phyloP scores from a whole-genome alignment of 2,329 filamentous ascomycete species.

The Coccinonectria pachysandricola region DNA sequence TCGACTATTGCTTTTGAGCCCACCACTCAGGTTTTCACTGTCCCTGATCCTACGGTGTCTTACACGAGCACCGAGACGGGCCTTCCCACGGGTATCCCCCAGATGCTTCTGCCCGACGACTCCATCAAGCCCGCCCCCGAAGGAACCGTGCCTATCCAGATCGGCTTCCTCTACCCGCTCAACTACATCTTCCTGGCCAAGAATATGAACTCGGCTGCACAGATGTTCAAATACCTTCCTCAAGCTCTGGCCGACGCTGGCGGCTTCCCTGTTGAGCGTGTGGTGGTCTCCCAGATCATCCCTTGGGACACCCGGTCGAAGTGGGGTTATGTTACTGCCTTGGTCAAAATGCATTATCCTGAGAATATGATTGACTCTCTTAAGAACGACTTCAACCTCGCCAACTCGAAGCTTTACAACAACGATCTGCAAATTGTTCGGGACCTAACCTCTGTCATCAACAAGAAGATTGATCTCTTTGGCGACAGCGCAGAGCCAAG shows the following conservation, averaged over 20 bases:
- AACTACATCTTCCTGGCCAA: conserved; percentile 77
- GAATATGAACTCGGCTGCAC: conserved; percentile 61
- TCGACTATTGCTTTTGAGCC: conserved; percentile 51
- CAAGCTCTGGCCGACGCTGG: conserved; percentile 54
- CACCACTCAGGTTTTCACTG: conserved; percentile 20
- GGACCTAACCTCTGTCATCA: conserved; percentile 70
- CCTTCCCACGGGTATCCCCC: conserved; percentile 59
- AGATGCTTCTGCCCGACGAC: conserved; percentile 62
- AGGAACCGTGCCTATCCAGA: conserved; percentile 64
- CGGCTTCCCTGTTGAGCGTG: conserved; percentile 44
- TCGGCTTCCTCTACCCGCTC: conserved; percentile 71
- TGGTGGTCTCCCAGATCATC: conserved; percentile 60
- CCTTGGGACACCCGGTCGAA: conserved; percentile 62
- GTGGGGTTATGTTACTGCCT: conserved; percentile 72
- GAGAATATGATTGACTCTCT: conserved; percentile 57
- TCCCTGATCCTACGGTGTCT: conserved; percentile 23
- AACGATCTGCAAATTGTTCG: conserved; percentile 55
- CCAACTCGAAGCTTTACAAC: conserved; percentile 65
- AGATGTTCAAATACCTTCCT: conserved; percentile 76
- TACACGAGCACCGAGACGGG: conserved; percentile 38
- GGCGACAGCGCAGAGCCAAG: conserved; percentile 30
- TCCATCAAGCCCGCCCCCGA: conserved; percentile 42
- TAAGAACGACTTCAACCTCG: conserved; percentile 57
- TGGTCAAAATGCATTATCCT: conserved; percentile 61
- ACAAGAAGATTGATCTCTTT: conserved; percentile 54